Evolutionary conservation across 257 asterid species (phyloP), one percentile per base, ranked within the genome.

Genomic region (Solanum lycopersicoides): DNA sequence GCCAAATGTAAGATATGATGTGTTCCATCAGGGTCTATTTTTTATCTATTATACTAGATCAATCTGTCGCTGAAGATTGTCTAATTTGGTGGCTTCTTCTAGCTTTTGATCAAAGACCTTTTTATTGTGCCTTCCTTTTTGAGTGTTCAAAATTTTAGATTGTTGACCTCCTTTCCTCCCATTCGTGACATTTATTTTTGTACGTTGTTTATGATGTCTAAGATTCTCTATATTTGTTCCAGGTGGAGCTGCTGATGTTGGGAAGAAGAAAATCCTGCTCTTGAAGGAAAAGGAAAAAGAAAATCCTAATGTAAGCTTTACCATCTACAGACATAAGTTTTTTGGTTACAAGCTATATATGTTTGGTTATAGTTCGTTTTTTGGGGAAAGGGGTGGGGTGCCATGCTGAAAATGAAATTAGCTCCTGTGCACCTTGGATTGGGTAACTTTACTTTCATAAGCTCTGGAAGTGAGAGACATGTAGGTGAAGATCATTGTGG

Each of bases 281-380:
- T 86, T 94, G 91, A 96, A 94, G 89, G 98, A 98, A 86, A 95
- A 94, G 92, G 98, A 94, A 86, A 95, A 94, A 91, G 98, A 94
- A 92, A 89, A 91, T 89, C 91, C 94, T 86, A 84, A 86, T 82
- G 99, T 96, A 91, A 95, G 98, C 85, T 86, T 50, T 20, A 30
- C 82, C 82, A 3, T 35, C 45, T 72, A 72, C 13, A 72, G 80
- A 18, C 44, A 16, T 14, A 18, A 72, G 12, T 60, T 34, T 18
- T 35, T 34, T 35, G 41, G 45, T 72, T 34, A 9, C 80, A 72
- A 34, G 80, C 53, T 74, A 32, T 60, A 23, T 83, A 39, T 60
- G 35, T 60, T 60, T 32, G 74, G 47, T 15, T 60, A 21, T 79
- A 74, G 18, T 28, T 37, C 30, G 30, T 74, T 74, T 12, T 21